Conservation (phyloP, 352 stramenopile species). For the Globisporangium paddicum region DNA sequence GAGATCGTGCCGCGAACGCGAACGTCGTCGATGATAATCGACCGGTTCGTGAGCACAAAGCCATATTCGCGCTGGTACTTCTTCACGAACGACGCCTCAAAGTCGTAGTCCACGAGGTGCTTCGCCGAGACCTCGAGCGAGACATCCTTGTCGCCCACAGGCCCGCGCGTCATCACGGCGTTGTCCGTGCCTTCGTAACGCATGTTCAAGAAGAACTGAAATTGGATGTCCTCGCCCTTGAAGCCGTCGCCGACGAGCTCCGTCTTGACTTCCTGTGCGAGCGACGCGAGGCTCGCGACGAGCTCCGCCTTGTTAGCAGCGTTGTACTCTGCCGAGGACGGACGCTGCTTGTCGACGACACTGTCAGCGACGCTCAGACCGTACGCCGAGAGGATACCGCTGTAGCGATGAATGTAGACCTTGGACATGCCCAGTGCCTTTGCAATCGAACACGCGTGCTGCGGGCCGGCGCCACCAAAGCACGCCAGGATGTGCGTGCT, state of each 20-base stretch:
- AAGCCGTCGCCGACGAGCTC: conserved; percentile 84
- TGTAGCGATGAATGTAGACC: conserved; percentile 98
- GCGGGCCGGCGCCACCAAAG: conserved; percentile 97
- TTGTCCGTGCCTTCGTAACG: conserved; percentile 98
- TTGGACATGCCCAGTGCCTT: conserved; percentile 96
- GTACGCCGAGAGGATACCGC: conserved; percentile 97
- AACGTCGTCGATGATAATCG: conserved; percentile 96
- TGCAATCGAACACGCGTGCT: conserved; percentile 97
- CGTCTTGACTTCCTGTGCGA: conserved; percentile 56
- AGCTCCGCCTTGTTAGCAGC: conserved; percentile 41
- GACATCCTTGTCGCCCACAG: conserved; percentile 36
- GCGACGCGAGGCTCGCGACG: conserved; percentile 35
- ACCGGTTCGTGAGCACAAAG: conserved; percentile 93
- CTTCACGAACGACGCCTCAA: conserved; percentile 83
- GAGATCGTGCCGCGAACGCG: conserved; percentile 94
- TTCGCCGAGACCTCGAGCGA: conserved; percentile 22
- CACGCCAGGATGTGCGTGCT: conserved; percentile 95
- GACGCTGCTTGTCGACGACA: conserved; percentile 96
- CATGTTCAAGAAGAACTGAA: conserved; percentile 97
- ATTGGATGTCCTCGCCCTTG: conserved; percentile 85
- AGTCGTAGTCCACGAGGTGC: conserved; percentile 69
- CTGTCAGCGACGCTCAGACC: conserved; percentile 96
- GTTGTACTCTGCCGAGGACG: conserved; percentile 68
- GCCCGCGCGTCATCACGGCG: conserved; percentile 93
- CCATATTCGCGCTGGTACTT: conserved; percentile 98